Conservation (phyloP, 768 basidiomycete genomes). For the Naematelia aurantialba region DNA sequence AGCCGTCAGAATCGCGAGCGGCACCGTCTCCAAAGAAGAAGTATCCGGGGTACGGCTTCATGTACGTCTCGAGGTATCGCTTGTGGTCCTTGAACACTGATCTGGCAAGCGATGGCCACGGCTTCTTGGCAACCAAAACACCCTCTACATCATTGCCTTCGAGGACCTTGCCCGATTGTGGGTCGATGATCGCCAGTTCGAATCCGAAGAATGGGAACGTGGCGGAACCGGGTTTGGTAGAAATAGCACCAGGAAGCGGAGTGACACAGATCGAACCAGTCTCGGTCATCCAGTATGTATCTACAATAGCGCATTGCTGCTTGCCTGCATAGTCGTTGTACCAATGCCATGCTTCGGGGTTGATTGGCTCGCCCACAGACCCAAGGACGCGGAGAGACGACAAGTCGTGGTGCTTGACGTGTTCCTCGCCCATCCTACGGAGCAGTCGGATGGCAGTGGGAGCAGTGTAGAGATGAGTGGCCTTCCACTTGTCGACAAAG, state of each 20-base stretch:
- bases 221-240: conserved; percentile 92
- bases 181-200: conserved; percentile 80
- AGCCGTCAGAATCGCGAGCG: conserved; percentile 86
- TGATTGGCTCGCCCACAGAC: conserved; percentile 95
- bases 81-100: conserved; percentile 90
- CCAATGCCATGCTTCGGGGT: conserved; percentile 99
- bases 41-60: conserved; percentile 80
- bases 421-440: conserved; percentile 76
- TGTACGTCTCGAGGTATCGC: conserved; percentile 73
- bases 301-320: conserved; percentile 83
- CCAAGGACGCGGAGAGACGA: conserved; percentile 80
- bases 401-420: conserved; percentile 78
- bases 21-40: conserved; percentile 99
- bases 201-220: conserved; percentile 98
- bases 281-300: conserved; percentile 89
- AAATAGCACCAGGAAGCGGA: conserved; percentile 90
- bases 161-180: conserved; percentile 67
- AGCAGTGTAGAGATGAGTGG: conserved; percentile 86
- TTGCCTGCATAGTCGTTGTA: conserved; percentile 92
- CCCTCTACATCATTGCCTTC: conserved; percentile 83
- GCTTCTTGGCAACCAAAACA: conserved; percentile 74
- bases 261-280: conserved; percentile 94
- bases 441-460: conserved; percentile 72
- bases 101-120: conserved; percentile 95
- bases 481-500: conserved; percentile 81